phyloP scores from a whole-genome alignment of 1,284 basidiomycete species.

The Moesziomyces parantarcticus region DNA sequence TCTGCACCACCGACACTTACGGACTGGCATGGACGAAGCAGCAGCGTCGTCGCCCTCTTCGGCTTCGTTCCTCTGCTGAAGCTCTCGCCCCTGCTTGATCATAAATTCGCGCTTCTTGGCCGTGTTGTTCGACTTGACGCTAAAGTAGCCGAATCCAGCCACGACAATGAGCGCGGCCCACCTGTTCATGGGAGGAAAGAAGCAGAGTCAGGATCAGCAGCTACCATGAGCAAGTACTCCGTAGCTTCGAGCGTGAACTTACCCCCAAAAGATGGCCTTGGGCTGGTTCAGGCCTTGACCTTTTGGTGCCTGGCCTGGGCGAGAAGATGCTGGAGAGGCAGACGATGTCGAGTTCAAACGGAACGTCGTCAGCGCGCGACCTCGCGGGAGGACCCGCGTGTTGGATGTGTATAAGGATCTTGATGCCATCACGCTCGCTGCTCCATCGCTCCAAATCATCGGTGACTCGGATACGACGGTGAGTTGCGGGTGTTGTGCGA shows the following conservation, averaged over 20 bases:
- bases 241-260: background rate
- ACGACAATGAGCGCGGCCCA: slow-evolving; percentile 42
- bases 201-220: background rate
- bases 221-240: too few species aligned
- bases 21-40: slow-evolving; percentile 10
- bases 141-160: slow-evolving; percentile 47
- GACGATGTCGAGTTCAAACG: slow-evolving; percentile 13
- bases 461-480: too few species aligned
- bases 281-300: slow-evolving; percentile 39
- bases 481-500: too few species aligned
- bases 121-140: slow-evolving; percentile 48
- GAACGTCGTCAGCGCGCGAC: background rate
- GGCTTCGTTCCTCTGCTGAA: slow-evolving; percentile 6
- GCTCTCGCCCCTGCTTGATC: slow-evolving; percentile 41
- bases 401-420: background rate
- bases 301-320: slow-evolving; percentile 7
- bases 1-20: slow-evolving; percentile 13
- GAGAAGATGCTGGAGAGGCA: background rate
- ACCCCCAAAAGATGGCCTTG: slow-evolving; percentile 47
- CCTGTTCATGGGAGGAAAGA: slow-evolving; percentile 3
- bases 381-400: background rate
- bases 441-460: too few species aligned
- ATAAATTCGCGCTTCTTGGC: slow-evolving; percentile 50
- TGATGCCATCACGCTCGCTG: background rate
- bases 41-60: slow-evolving; percentile 5